Base-by-base conservation (phyloP, 2,329 filamentous ascomycete genomes). In the Colletotrichum paranaense region DNA sequence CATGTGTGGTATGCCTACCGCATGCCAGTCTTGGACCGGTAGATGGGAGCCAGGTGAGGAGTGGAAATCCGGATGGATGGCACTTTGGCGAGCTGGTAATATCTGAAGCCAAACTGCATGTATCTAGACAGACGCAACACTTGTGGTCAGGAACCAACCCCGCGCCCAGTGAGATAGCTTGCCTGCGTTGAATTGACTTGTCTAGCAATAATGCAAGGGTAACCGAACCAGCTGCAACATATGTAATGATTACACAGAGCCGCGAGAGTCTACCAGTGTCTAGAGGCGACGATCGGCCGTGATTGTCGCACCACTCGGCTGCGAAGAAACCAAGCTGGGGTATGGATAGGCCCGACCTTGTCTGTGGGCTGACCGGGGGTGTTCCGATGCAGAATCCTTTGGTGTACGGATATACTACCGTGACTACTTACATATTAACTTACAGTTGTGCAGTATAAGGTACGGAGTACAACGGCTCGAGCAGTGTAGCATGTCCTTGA, bases 251-350 rank as follows among this genome's bases (percentile, higher is more conserved):
- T 42, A 19, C 14, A 42, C 38, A 19, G 38, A 42, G 38, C 16
- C 38, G 38, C 38, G 32, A 12, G 26, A 57, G 38, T 24, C 35
- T 35, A 58, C 11, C 12, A 56, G 30, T 32, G 24, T 55, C 4
- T 9, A 53, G 30, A 12, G 22, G 19, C 24, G 38, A 58, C 30
- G n/a, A 53, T 19, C 42, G 8, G 30, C n/a, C 19, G n/a, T 49
- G 32, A n/a, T 56, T 35, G 26, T 67, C 24, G 32, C 28, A 67
- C 22, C 26, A 71, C 32, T 57, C 42, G 32, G n/a, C 56, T 58
- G 56, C 32, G 57, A 72, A 58, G 56, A 49, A 57, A 16, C 46
- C 24, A 28, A 49, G 22, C 57, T 24, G 26, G 63, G 63, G 49
- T 22, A 22, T 22, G 6, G 16, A 22, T 49, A 62, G 64, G 28